Evolutionary conservation across 495 filamentous ascomycete genomes (phyloP), one percentile per base, ranked within the genome.

Genomic region (Trichoderma erinaceum): DNA sequence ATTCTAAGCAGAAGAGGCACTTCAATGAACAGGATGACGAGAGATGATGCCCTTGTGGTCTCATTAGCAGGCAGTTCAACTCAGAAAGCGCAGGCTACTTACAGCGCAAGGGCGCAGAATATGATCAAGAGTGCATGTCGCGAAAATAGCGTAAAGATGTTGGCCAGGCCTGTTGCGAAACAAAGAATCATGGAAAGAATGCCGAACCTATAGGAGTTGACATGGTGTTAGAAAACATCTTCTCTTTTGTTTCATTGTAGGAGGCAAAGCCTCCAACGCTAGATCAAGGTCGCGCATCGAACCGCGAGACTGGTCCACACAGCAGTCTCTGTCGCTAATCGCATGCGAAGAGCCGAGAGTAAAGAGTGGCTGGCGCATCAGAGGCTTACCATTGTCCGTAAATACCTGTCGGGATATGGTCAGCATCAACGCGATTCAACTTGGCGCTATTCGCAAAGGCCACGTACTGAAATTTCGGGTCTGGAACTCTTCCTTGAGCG

Each of bases 401-500:
- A 81, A 99, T 99, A 85, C 96, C 95, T 99, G 76, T 48, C 66
- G 43, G 8, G 35, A 50, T 12, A 69, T 70, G 44, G 66, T 68
- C 66, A 82, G 80, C 73, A 70, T 32, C 67, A 67, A 58, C 43
- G 67, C 67, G 65, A 69, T 67, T 25, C 50, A 27, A 64, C 29
- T 29, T 4, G 4, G 29, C 29, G 4, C 29, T 29, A 35, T 21
- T 32, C 15, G 67, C 38, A 63, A 65, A 23, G 25, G 64, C 58
- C 18, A 81, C 95, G 81, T 86, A 98, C 96, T 98, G 86, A 98
- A 99, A 83, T 99, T 99, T 78, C 95, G 86, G 71, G 92, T 92
- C 76, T 87, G 89, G 75, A 99, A 92, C 85, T 98, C 95, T 76
- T 86, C 83, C 73, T 80, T 82, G 73, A 84, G 75, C 75, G 80